Base-by-base conservation (phyloP, 768 basidiomycete species). In the Leucocoprinus sp. region DNA sequence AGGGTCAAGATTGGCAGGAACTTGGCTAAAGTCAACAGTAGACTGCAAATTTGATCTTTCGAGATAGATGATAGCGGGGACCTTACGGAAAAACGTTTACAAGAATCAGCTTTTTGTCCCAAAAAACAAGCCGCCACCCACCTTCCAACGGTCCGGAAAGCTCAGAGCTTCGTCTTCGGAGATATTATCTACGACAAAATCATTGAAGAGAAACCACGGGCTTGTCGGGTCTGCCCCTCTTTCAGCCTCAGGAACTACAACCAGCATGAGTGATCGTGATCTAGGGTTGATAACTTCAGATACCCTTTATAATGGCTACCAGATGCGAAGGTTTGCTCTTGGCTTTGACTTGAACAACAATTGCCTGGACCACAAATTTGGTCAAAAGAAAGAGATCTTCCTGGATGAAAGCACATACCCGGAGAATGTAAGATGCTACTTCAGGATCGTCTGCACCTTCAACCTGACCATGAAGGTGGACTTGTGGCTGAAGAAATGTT, bases 131-230 rank as follows among this genome's bases (percentile, higher is more conserved):
- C 50, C 3, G 22, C 11, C 11, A 52, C 73, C 23, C 22, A 86
- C 93, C 77, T 99, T 99, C 95, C 95, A 99, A 37, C 69, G 72
- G n/a, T 74, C 81, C 7, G 85, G 80, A 57, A 96, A 93, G 55
- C 83, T 82, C 48, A 98, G 63, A 1, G 89, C 95, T 54, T 97
- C 93, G 26, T 81, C 74, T 62, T 95, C 87, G 2, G 84, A 68
- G 23, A 97, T 78, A 45, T 88, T 87, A 38, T 72, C 71, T 9
- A 99, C 96, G 1, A 82, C 72, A 57, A 99, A 99, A 57, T 99
- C 96, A 57, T 99, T 99, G 78, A 98, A 98, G 44, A 98, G 62
- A 55, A 84, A 84, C 96, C 96, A 99, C 1, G 80, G 77, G 43
- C 78, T 80, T 18, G 15, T 52, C 53, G 12, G 57, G 45, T 42